Conservation (phyloP, 106 monocot species). For the Agapanthus africanus region DNA sequence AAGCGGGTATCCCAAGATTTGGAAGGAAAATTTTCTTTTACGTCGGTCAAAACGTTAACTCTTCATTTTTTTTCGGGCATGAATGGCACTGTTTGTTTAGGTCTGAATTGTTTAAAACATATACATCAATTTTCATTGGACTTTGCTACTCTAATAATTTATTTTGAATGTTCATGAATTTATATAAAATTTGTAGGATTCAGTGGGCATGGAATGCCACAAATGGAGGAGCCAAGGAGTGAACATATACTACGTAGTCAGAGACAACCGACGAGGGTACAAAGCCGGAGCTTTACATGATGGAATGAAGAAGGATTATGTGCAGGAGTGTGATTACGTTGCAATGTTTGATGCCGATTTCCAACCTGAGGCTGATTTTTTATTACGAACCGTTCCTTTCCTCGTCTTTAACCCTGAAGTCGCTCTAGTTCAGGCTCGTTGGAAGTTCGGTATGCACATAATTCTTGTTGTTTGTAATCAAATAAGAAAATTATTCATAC, state of each 20-base stretch:
- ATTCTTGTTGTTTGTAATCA: too few species aligned
- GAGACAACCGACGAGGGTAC: conserved; percentile 4
- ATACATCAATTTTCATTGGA: too few species aligned
- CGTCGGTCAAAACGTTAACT: too few species aligned
- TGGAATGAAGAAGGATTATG: conserved; percentile 43
- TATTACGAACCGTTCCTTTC: not conserved
- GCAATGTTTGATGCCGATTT: conserved; percentile 59
- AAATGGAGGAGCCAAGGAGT: not conserved
- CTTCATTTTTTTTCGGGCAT: too few species aligned
- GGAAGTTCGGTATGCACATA: conserved; percentile 4
- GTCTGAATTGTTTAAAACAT: too few species aligned
- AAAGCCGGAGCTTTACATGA: conserved; percentile 45
- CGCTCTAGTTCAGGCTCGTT: not conserved
- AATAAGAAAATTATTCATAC: too few species aligned
- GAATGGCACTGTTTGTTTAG: too few species aligned
- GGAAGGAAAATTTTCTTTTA: too few species aligned
- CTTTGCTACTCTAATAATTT: too few species aligned
- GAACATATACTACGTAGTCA: not conserved
- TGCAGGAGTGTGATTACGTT: conserved; percentile 32
- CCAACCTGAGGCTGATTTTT: not conserved
- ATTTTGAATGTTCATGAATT: too few species aligned
- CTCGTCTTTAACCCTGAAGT: not conserved
- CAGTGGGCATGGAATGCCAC: conserved; percentile 1
- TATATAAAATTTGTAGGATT: not conserved
- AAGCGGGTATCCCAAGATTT: too few species aligned